Evolutionary conservation across 768 basidiomycete genomes (phyloP).

Genomic region (Tephrocybe sp.): DNA sequence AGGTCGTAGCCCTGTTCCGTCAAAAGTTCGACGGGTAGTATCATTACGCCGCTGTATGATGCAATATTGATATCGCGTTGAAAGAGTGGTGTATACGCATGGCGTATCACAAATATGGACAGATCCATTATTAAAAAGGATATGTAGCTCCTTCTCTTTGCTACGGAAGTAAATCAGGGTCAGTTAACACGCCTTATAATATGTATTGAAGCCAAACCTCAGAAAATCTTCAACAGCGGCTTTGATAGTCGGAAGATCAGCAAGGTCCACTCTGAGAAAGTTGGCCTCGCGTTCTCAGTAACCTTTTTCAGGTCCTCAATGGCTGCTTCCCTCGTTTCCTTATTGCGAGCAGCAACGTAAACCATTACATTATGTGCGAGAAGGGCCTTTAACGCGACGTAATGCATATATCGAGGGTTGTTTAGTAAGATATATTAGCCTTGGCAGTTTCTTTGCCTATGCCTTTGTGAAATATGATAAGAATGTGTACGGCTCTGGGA

Average conservation of each 20-base stretch:
- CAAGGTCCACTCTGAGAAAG: slow-evolving; percentile 43
- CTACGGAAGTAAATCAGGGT: too few relatives aligned
- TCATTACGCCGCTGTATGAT: slow-evolving; percentile 50
- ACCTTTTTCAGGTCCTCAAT: slow-evolving; percentile 56
- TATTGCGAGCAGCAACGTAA: slow-evolving; percentile 53
- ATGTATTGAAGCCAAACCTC: too few relatives aligned
- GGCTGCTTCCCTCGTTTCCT: slow-evolving; percentile 44
- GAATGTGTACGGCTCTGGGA: too few relatives aligned
- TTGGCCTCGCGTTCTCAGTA: slow-evolving; percentile 39
- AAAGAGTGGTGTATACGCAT: not conserved
- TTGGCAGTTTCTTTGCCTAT: slow-evolving; percentile 50
- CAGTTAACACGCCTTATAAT: too few relatives aligned
- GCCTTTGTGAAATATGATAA: too few relatives aligned
- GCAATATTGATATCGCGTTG: not conserved
- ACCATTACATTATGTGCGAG: slow-evolving; percentile 64
- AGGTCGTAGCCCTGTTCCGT: slow-evolving; percentile 59
- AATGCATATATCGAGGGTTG: too few relatives aligned
- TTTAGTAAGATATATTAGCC: too few relatives aligned
- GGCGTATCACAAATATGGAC: too few relatives aligned
- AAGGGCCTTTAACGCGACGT: slow-evolving; percentile 51
- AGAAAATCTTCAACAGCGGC: slow-evolving; percentile 40
- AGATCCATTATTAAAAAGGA: slow-evolving; percentile 51
- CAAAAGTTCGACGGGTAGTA: slow-evolving; percentile 38
- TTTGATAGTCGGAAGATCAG: slow-evolving; percentile 40
- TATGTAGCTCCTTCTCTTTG: slow-evolving; percentile 45